A percentile compares a stretch with the other conserved stretches of the same genome.
Evolutionary conservation across 2,329 filamentous ascomycete genomes (phyloP).

Genomic region (Coleophoma crateriformis): DNA sequence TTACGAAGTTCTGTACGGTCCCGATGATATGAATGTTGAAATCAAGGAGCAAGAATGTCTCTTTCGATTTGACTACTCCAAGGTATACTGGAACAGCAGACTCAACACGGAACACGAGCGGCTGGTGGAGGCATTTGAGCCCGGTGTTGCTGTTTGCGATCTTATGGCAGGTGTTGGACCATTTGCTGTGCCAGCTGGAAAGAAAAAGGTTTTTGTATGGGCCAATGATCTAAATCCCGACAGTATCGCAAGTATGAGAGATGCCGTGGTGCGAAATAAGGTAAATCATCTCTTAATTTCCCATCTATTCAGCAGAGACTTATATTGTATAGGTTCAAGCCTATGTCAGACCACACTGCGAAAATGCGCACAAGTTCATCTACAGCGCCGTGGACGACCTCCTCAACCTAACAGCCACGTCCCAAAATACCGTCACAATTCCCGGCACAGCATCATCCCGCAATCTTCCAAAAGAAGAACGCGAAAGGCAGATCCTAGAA

Average conservation of each 20-base stretch:
- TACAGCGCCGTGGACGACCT: slow-evolving; percentile 58
- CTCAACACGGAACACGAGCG: slow-evolving; percentile 85
- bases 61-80: slow-evolving; percentile 92
- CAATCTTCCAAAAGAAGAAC: neutral
- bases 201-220: slow-evolving; percentile 87
- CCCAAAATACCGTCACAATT: slow-evolving; percentile 49
- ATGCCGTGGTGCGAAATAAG: slow-evolving; percentile 74
- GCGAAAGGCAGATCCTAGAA: slow-evolving; percentile 2
- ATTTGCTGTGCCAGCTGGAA: slow-evolving; percentile 87
- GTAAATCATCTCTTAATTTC: slow-evolving; percentile 34
- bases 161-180: slow-evolving; percentile 97
- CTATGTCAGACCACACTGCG: slow-evolving; percentile 75
- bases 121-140: slow-evolving; percentile 68
- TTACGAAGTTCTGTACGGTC: slow-evolving; percentile 84
- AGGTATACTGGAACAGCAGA: slow-evolving; percentile 97
- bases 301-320: neutral
- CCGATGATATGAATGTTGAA: slow-evolving; percentile 77
- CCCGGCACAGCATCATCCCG: slow-evolving; percentile 32
- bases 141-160: slow-evolving; percentile 87
- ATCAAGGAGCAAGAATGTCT: slow-evolving; percentile 75
- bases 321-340: slow-evolving; percentile 41
- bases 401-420: slow-evolving; percentile 39
- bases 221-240: slow-evolving; percentile 97
- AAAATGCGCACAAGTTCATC: slow-evolving; percentile 80
- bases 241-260: slow-evolving; percentile 66